Base-by-base conservation (phyloP, 371 early-diverging fungal genomes). In the Coemansia sp. region DNA sequence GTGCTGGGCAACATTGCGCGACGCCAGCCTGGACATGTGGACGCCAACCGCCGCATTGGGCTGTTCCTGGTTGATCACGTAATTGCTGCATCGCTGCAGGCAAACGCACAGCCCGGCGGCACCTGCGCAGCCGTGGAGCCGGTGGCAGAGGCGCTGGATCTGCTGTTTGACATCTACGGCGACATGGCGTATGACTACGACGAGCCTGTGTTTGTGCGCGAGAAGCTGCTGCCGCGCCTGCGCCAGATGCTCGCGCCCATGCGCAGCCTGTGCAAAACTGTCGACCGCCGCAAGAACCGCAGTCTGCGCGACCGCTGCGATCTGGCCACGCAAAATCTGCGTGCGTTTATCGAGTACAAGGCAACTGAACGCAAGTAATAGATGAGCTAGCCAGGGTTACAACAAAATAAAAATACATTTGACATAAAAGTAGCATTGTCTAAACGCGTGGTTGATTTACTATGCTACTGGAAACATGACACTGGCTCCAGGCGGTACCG, bases 281-380 rank as follows among this genome's bases (percentile, higher is more conserved):
- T 91, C n/a, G 94, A 94, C 69, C 84, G 88, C 63, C 84, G 93
- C 67, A 90, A 85, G 79, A 66, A 86, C 50, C 82, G 84, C 62
- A 88, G 86, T 56, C 81, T 93, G 28, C 86, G 94, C 52, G 86
- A 88, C 47, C 86, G 92, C 48, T 89, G 85, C n/a, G 93, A 95
- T 58, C 91, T 93, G 81, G 93, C 90, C 0, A 65, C 90, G 40
- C 73, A 85, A 67, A 96, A 95, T 75, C 77, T 95, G 68, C 82
- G 85, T 7, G 92, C 88, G 14, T 96, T 96, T 78, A 87, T 95
- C 58, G 83, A 88, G 62, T 95, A 95, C 81, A 95, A 96, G 83
- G 83, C 84, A 56, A 70, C 72, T 2, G 93, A 92, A 71, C 71
- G 75, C 51, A 65, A 82, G 68, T 33, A 33, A 33, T 33, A 33